Conservation (phyloP, 176 grass and related monocot genomes). For the Rhipidocladum racemiflorum region DNA sequence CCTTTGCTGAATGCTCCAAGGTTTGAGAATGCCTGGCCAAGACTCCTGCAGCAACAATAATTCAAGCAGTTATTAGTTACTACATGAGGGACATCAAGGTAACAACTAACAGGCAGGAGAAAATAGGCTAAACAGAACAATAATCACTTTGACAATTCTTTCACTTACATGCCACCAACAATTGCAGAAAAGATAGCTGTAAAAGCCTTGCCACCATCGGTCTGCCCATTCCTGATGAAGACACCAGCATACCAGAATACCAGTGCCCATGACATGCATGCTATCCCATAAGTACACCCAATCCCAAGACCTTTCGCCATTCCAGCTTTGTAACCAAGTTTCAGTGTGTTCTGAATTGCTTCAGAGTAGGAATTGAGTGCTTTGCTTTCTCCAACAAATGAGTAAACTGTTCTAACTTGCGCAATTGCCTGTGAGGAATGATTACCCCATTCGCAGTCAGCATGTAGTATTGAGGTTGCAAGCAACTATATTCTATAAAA, state of each 20-base stretch:
- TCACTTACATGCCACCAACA: conserved; percentile 80
- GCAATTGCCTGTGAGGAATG: conserved; percentile 65
- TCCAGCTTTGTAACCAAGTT: conserved; percentile 95
- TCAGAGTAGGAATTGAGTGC: conserved; percentile 93
- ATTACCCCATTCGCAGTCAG: neutral
- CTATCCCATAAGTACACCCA: conserved; percentile 93
- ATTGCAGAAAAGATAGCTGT: conserved; percentile 96
- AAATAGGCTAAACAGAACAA: neutral
- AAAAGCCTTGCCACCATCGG: conserved; percentile 93
- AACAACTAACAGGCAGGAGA: neutral
- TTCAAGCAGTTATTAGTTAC: neutral
- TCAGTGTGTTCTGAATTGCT: conserved; percentile 85
- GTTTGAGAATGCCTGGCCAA: conserved; percentile 98
- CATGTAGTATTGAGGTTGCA: conserved; percentile 1
- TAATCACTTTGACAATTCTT: conserved; percentile 14
- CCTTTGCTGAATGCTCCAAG: conserved; percentile 99
- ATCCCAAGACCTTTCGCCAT: conserved; percentile 98
- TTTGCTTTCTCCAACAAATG: conserved; percentile 93
- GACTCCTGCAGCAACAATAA: conserved; percentile 60
- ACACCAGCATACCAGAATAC: conserved; percentile 99
- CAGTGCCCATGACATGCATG: conserved; percentile 97
- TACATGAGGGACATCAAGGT: neutral
- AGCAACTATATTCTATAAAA: neutral
- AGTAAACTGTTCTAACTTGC: conserved; percentile 96
- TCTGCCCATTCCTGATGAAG: conserved; percentile 88